Evolutionary conservation across 140 eudicot species (phyloP), one percentile per base, ranked within the genome.

Genomic region (Senecio squalidus): DNA sequence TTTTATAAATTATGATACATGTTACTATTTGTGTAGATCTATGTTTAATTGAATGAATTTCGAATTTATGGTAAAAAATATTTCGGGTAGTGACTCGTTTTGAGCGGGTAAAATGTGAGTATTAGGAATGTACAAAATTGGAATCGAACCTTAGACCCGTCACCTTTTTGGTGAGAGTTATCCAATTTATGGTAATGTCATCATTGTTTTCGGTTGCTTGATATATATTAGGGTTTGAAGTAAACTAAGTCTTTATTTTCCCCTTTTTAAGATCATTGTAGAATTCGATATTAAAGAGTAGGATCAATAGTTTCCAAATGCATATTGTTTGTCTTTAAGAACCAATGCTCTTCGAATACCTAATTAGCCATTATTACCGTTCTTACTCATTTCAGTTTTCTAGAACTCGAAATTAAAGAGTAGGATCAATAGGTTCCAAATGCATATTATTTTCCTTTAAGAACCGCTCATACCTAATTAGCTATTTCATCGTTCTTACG

Each of bases 241-340:
- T 48, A 33, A 31, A 15, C 17, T 22, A 40, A 27, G 30, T 14
- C 53, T 68, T 70, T 1, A 9, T 61, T 27, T 52, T 40, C 57
- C 57, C 36, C 11, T 62, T 65, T 34, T 7, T 21, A 54, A 25
- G 52, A 38, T 23, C 45, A 3, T 62, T 71, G n/a, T 26, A 17
- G 60, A 63, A 36, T 3, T 29, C 9, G 55, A 44, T n/a, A 62
- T 25, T 70, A 34, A 67, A 61, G 33, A 22, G 20, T 26, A 34
- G 46, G 59, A 64, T 71, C 53, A 1, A 26, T 45, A 63, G 77
- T 46, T 71, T 71, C 67, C 55, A 46, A 55, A 71, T 63, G 66
- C 54, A 31, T 60, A 21, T 18, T 10, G 16, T 50, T 43, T 46
- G 15, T 58, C 24, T 38, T 68, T 57, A 15, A 23, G 13, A 57